Evolutionary conservation across 108 stramenopile species (phyloP), one percentile per base, ranked within the genome.

Genomic region (Mayamaea pseudoterrestris): DNA sequence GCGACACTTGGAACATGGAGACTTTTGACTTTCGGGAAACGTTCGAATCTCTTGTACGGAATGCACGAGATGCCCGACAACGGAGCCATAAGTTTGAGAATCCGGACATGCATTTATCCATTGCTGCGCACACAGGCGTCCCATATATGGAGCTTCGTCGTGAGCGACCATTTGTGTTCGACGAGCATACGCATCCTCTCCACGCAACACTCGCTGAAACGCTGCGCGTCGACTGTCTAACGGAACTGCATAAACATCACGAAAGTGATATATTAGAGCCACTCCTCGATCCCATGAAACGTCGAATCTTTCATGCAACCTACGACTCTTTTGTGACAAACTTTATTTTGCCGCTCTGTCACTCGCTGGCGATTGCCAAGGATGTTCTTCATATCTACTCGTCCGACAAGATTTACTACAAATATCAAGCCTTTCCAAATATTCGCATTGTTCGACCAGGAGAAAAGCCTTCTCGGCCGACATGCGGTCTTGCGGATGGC

Each of bases 371-470:
- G 9, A 58, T 79, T 57, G 45, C 69, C 23, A 62, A 72, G 14
- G 64, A 57, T 25, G 36, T 79, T 1, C 65, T 83, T 13, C 65
- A 70, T 51, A 27, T 66, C 47, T 32, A 27, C 55, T n/a, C 61
- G 23, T 61, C 69, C 0, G 45, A 57, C 16, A 35, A 44, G 2
- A 69, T 83, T 11, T 31, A 41, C 0, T 83, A 83, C 50, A 61
- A 78, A 17, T 87, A 76, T 43, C 85, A 87, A 58, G 73, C 65
- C 6, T 87, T 82, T 41, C 85, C 85, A 0, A 74, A 48, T 35
- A 72, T 87, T 27, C 59, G 68, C 13, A 68, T 83, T 14, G 50
- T 75, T 28, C 51, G 66, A 7, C 80, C 80, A 5, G 80, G 76
- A 28, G 76, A 80, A 35, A 48, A 69, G n/a, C 62, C 78, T 6